Evolutionary conservation across 495 filamentous ascomycete genomes (phyloP), one percentile per base, ranked within the genome.

Genomic region (Talaromyces proteolyticus): DNA sequence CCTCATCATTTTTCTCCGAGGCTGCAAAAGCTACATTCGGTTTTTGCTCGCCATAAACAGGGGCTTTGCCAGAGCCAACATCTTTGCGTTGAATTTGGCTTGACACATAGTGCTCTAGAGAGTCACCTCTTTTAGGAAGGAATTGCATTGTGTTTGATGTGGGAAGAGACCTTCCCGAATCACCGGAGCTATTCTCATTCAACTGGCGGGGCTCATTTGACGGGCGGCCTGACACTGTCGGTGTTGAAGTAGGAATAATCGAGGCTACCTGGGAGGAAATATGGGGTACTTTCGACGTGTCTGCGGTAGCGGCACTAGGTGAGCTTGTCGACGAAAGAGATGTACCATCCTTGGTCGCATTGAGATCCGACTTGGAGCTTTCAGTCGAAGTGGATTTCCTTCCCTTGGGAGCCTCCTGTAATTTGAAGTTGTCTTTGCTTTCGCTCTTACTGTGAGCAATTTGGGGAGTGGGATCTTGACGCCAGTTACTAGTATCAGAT

Each of bases 331-430:
- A 56, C 6, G 68, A 68, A 49, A 68, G 60, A 5, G 69, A 63
- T 23, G 62, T 66, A 17, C 58, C 59, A 38, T 68, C 55, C 43
- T 64, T 53, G 39, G 64, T 38, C 23, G 53, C 52, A 6, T 56
- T 66, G n/a, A 72, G 43, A 43, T 78, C 79, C 2, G 80, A 79
- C 52, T 81, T 73, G 10, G 88, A 91, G 56, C 78, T 81, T 44
- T 77, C 83, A 51, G 80, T 73, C n/a, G 83, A 80, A 12, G 67
- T 66, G 0, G 78, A 63, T 68, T 79, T 83, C 68, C 81, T 86
- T 42, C 69, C 77, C 59, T 82, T 85, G 1, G 87, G 86, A 4
- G 83, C 86, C 29, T 91, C 86, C 55, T 88, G 86, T 49, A 92
- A 62, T 63, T 78, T 86, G 68, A 92, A 91, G 20, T 78, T 78